Evolutionary conservation across 1,284 basidiomycete genomes (phyloP).

Genomic region (Amylostereum chailletii): DNA sequence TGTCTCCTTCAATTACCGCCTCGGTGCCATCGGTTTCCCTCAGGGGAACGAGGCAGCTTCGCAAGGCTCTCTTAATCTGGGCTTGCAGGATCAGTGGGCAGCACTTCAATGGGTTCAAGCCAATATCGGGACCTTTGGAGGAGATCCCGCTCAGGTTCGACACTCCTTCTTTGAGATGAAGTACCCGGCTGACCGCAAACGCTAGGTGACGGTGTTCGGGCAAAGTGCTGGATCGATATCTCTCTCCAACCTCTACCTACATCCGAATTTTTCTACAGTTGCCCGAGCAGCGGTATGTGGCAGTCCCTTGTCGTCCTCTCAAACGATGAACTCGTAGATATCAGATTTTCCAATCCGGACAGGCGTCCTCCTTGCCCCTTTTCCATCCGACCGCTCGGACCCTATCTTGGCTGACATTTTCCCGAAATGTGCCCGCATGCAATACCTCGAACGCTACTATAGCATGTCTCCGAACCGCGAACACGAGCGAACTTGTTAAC

Average conservation of each 20-base stretch:
- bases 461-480: slow-evolving; percentile 29
- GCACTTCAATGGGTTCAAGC: slow-evolving; percentile 34
- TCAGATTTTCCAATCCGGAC: slow-evolving; percentile 30
- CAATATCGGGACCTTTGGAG: slow-evolving; percentile 32
- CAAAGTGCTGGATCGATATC: slow-evolving; percentile 46
- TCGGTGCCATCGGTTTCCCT: slow-evolving; percentile 32
- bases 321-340: slow-evolving; percentile 22
- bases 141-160: slow-evolving; percentile 21
- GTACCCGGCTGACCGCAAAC: no score
- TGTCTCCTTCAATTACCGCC: slow-evolving; percentile 34
- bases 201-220: slow-evolving; percentile 42
- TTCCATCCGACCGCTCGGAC: slow-evolving; percentile 25
- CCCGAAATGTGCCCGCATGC: slow-evolving; percentile 28
- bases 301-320: background rate
- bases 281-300: slow-evolving; percentile 34
- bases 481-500: slow-evolving; percentile 25
- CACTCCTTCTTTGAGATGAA: no score
- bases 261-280: slow-evolving; percentile 28
- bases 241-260: slow-evolving; percentile 32
- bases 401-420: slow-evolving; percentile 33
- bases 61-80: slow-evolving; percentile 30
- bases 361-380: slow-evolving; percentile 20
- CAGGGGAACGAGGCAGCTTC: slow-evolving; percentile 30
- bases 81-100: slow-evolving; percentile 31
- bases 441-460: slow-evolving; percentile 25